Evolutionary conservation across 2,329 filamentous ascomycete genomes (phyloP), one percentile per base, ranked within the genome.

Genomic region (Alternaria arborescens): DNA sequence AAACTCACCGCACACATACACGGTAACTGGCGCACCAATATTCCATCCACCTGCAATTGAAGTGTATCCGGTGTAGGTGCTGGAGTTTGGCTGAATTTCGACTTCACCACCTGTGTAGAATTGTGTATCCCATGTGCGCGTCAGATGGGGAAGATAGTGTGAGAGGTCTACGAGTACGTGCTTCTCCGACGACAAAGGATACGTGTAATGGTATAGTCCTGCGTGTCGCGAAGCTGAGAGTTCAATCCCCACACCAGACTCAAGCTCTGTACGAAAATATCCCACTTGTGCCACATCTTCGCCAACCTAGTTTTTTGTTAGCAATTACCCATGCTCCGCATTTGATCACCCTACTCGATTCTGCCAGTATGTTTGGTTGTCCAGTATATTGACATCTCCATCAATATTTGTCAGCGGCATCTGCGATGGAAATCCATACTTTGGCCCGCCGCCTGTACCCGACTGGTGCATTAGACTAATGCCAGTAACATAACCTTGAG

Each of bases 161-260:
- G 84, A 82, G 11, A 82, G 70, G 59, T 85, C 83, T 0, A 84
- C 78, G 2, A 85, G 65, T 6, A 85, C 67, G 30, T 83, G 79
- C 12, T 77, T 79, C 5, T 78, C 77, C 3, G 77, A 61, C n/a
- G 58, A 40, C 24, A 66, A 55, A 0, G 82, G 81, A 32, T 71
- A 80, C 0, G 70, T 76, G 60, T 81, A 80, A 41, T 73, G 74
- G 20, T 79, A 63, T 2, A 80, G 51, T 6, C 77, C 78, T 36
- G 78, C 74, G 56, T 79, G 77, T n/a, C 76, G 67, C 10, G 74
- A 73, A 5, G 77, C 74, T 2, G 78, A 70, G 1, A 81, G 68
- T 48, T 80, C 74, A 14, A 79, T 68, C 12, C 61, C 70, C 6
- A 80, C 57, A 14, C 75, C 78, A 28, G 77, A 78, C 52, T 74